Base-by-base conservation (phyloP, 495 filamentous ascomycete genomes). In the Neurospora sp. region DNA sequence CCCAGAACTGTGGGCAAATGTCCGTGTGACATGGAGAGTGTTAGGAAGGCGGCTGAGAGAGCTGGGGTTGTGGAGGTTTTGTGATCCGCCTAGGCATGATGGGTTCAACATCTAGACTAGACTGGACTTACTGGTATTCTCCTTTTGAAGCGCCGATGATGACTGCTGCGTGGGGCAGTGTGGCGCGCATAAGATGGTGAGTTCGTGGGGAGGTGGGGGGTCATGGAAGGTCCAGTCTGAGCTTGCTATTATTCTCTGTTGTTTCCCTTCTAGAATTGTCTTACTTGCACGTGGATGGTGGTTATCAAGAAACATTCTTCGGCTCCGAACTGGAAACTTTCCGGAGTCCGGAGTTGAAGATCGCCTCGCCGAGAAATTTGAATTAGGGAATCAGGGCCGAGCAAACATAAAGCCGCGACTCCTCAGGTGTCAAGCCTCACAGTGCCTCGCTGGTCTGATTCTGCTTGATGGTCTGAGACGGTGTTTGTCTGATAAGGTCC, bases 31-130 rank as follows among this genome's bases (percentile, higher is more conserved):
- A n/a, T n/a, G n/a, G n/a, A 82, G 0, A 81, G 77, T 53, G 90
- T 92, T 2, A 82, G 85, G 70, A 83, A 85, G 74, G 90, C 90
- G 4, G 91, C 92, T 4, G 85, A 90, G 75, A 79, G 85, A 47
- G 91, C 89, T 47, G 91, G 92, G 92, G 1, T 81, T 94, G 41
- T 94, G 91, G 91, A 81, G 91, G 40, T 92, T 95, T 74, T 89
- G 88, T 61, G 91, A 93, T 71, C 86, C 87, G 16, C 88, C 91
- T 39, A 87, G 87, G 73, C 87, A 94, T 74, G 87, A 89, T 71
- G 89, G 89, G 5, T 94, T 92, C 80, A 90, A 89, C 78, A 82
- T 94, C 35, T 93, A 77, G 87, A 41, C 47, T 59, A 59, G 22
- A 14, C 20, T 10, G 8, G n/a, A 10, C 20, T n/a, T 9, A 9